Evolutionary conservation across 116 monocot genomes (phyloP), one percentile per base, ranked within the genome.

Genomic region (Trichopus zeylanicus): DNA sequence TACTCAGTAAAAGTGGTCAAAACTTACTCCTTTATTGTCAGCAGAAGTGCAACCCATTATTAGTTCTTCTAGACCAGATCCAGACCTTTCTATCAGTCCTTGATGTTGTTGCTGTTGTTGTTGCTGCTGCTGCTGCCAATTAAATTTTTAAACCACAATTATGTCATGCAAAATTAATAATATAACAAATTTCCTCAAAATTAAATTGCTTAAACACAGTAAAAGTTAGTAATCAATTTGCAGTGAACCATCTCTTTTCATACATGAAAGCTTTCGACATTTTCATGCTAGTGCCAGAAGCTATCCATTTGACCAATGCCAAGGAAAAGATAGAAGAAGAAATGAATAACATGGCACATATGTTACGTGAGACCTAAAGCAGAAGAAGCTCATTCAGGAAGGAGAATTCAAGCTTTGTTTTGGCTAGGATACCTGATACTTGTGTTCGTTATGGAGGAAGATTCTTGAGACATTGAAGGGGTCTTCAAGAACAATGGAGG

Each of bases 31-130:
- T 85, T 75, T 85, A 3, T 58, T 64, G 49, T 76, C 63, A 3
- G 80, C 7, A 56, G 93, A 78, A 60, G 82, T 85, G 78, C 85
- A 93, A 26, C 88, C 75, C 85, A 82, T 88, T 56, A 93, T 82
- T 60, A 93, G 26, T 31, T 88, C 93, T 68, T 93, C 93, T 27
- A 93, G 67, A 5, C 88, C 88, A 64, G 82, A 64, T 34, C 71
- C 54, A 51, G 85, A 69, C 22, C 82, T 74, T 21, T 77, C 78
- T 32, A 77, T 71, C 68, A 82, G 56, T 48, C 81, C 77, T 20
- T 76, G 85, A 9, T 81, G 71, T 22, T 71, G 66, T 25, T 74
- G 61, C 1, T 46, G 70, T 34, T 67, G 75, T 13, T 69, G 56
- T 46, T 69, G 37, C 30, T 53, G 51, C 42, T 9, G 66, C 31